Conservation (phyloP, 2,329 filamentous ascomycete species). For the Ceratocystis alfenasii region DNA sequence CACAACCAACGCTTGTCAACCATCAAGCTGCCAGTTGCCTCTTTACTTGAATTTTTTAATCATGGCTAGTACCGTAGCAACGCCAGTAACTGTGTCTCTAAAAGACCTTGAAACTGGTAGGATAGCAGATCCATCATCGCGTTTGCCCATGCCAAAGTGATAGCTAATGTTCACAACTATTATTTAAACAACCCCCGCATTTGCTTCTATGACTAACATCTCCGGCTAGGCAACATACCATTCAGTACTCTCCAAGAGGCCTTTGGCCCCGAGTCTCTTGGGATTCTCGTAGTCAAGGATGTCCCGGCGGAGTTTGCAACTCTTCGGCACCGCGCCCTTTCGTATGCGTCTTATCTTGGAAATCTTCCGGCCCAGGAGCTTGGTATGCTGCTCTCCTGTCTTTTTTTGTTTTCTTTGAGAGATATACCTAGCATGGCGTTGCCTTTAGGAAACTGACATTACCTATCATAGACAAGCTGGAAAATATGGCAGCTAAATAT, state of each 20-base stretch:
- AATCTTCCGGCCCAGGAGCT: conserved; percentile 62
- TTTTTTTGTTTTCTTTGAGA: not conserved
- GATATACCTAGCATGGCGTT: not conserved
- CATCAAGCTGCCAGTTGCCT: not conserved
- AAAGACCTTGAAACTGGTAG: conserved; percentile 46
- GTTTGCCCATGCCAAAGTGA: not conserved
- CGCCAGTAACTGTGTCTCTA: conserved; percentile 51
- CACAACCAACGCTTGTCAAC: no score
- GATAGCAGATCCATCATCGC: not conserved
- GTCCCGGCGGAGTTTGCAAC: conserved; percentile 59
- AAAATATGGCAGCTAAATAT: conserved; percentile 50
- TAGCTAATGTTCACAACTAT: not conserved
- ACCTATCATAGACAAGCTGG: conserved; percentile 37
- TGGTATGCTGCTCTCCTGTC: conserved; percentile 36
- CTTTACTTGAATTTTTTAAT: not conserved
- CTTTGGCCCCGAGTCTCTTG: conserved; percentile 81
- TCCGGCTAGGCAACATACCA: conserved; percentile 48
- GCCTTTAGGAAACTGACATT: conserved; percentile 15
- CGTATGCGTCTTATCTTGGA: conserved; percentile 79
- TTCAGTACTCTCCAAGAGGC: conserved; percentile 61
- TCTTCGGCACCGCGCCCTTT: conserved; percentile 64
- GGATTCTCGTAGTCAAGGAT: conserved; percentile 86
- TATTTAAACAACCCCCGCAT: conserved; percentile 25
- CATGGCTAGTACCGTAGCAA: conserved; percentile 30
- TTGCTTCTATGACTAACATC: not conserved